These are phyloP conservation scores for Fraxinus platypoda DNA, from an alignment of 305 asterid species.

Conservation along the genomic window DNA sequence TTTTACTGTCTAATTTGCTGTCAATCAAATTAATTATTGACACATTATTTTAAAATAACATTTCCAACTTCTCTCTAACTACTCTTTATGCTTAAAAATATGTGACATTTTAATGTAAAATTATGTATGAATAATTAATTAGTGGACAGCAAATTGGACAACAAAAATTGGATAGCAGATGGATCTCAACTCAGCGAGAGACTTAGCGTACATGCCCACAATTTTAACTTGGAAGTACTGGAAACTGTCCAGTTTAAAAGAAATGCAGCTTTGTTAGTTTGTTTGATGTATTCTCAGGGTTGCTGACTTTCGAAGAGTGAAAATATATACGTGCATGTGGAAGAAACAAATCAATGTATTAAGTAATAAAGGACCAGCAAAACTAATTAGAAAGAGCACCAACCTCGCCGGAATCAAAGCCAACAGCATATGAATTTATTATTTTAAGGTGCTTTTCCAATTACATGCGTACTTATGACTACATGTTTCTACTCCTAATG, in stretches of 20 bases:
- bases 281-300: no score
- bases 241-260: neutral
- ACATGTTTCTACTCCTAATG: neutral
- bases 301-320: neutral
- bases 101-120: no score
- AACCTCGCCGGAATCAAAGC: neutral
- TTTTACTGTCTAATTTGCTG: no score
- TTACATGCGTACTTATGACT: neutral
- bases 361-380: neutral
- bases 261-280: neutral
- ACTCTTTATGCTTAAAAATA: no score
- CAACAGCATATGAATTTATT: neutral
- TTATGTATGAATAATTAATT: no score
- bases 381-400: neutral
- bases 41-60: no score
- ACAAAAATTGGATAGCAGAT: no score
- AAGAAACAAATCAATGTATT: neutral
- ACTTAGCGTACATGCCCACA: neutral
- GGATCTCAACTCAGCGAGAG: no score
- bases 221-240: neutral
- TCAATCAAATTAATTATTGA: no score
- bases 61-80: no score
- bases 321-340: neutral
- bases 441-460: neutral
- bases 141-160: no score